Base-by-base conservation (phyloP, 192 early-diverging fungal species). In the Entophlyctis helioformis region DNA sequence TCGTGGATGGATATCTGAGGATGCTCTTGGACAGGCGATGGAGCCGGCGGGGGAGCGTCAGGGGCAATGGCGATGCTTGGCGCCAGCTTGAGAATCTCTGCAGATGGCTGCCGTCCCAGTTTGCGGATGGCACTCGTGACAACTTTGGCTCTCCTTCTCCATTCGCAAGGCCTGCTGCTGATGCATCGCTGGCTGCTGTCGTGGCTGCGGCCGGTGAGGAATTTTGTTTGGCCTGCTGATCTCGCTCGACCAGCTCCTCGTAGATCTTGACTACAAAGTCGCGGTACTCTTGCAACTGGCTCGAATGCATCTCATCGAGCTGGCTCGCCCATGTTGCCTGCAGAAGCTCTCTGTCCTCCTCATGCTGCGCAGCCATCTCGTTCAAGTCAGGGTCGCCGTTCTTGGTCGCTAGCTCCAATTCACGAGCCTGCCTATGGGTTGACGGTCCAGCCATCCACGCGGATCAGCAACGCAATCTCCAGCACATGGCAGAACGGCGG, bases 251-350 rank as follows among this genome's bases (percentile, higher is more conserved):
- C 11, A 27, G 6, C 24, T 37, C 34, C 37, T 45, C 25, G 39
- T 48, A 52, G 13, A 64, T 53, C 32, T 64, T 59, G 12, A 46
- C 39, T 1, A 64, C 59, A 42, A 64, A 61, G 24, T 54, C 57
- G 13, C 44, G 31, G 33, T 61, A 64, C 33, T 64, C 63, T 12
- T 23, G 11, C 27, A 33, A 39, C 47, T 64, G 63, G 15, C 23
- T 20, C 6, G 6, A 9, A 25, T 63, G 37, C 8, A 64, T n/a
- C 2, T 29, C 39, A 2, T 51, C 33, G 3, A 64, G 25, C 20
- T 64, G 29, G 36, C 49, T 56, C 37, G 45, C 54, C 22, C 33
- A 19, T 24, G 53, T 56, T n/a, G 57, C 59, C 9, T 57, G 35
- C 16, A 62, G 47, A 8, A 61, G 43, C 32, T 52, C 45, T 8